Percentiles rank a stretch among this genome's conserved stretches.
Evolutionary conservation across 1,284 basidiomycete genomes (phyloP).

Genomic region (Boletus austroedulis): DNA sequence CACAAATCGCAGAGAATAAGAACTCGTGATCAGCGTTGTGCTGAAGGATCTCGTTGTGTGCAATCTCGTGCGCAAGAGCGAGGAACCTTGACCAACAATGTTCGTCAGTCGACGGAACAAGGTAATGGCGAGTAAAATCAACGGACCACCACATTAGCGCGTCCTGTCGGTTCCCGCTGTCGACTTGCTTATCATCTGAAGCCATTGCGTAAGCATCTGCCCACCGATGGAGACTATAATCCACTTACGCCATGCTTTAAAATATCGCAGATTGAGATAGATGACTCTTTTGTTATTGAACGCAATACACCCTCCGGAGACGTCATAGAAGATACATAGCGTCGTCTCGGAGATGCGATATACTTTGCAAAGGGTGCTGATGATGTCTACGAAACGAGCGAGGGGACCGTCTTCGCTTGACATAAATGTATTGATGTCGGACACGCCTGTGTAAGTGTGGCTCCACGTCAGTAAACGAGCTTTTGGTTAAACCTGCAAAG

Average conservation of each 20-base stretch:
- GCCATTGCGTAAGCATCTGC: background rate
- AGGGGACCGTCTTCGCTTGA: background rate
- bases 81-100: background rate
- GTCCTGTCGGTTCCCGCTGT: background rate
- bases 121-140: background rate
- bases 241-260: conserved; percentile 5
- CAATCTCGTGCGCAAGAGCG: background rate
- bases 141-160: background rate
- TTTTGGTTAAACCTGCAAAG: background rate
- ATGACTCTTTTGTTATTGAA: conserved; percentile 1
- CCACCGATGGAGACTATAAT: background rate
- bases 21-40: background rate
- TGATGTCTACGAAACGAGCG: background rate
- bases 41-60: background rate
- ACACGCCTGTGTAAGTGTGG: background rate
- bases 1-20: background rate
- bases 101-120: background rate
- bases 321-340: conserved; percentile 1
- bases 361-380: background rate
- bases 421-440: background rate
- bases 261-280: conserved; percentile 3
- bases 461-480: background rate
- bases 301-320: background rate
- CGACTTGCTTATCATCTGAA: background rate
- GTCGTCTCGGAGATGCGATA: background rate